Evolutionary conservation across 768 basidiomycete genomes (phyloP), one percentile per base, ranked within the genome.

Genomic region (Lactarius pseudohatsudake): DNA sequence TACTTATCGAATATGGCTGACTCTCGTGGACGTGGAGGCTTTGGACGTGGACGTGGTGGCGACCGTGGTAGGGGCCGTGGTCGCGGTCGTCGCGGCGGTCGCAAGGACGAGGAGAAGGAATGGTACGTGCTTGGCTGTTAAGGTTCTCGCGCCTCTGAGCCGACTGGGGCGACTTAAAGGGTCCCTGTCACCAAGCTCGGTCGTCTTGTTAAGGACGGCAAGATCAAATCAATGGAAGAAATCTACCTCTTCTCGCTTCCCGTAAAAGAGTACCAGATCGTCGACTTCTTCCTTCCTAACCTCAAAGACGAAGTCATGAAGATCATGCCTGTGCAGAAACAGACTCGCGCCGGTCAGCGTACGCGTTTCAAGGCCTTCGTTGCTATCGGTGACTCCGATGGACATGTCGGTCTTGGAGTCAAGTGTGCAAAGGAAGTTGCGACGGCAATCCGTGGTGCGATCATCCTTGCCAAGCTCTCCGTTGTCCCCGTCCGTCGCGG

Each of bases 301-400:
- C 91, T 99, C 81, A 99, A 99, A 86, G 97, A 96, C 73, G 95
- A 97, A 79, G 97, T 99, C 72, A 99, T 99, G 97, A 96, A 96
- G 80, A 98, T 99, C 78, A 95, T 95, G 90, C 97, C 97, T 72
- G 97, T 99, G 64, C 97, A 98, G 82, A 99, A 99, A 82, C 97
- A 99, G 81, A 99, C 97, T 68, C 95, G 94, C 76, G 97, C 97
- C 73, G 97, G 97, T 79, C 97, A 99, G 81, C 92, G 97, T 73
- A 99, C 97, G 67, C 92, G 97, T 70, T 99, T 99, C 89, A 98
- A 99, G 83, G 97, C 97, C 32, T 98, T 98, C 81, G 97, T 98
- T 74, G 97, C 97, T 68, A 97, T 99, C 75, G 97, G 97, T 77
- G 97, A 99, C 82, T 93, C 88, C 73, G 95, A 98, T 75, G 96